Percentiles rank a stretch among this genome's conserved stretches.
phyloP scores from a whole-genome alignment of 192 early-diverging fungal genomes.

The Coemansia sp. region DNA sequence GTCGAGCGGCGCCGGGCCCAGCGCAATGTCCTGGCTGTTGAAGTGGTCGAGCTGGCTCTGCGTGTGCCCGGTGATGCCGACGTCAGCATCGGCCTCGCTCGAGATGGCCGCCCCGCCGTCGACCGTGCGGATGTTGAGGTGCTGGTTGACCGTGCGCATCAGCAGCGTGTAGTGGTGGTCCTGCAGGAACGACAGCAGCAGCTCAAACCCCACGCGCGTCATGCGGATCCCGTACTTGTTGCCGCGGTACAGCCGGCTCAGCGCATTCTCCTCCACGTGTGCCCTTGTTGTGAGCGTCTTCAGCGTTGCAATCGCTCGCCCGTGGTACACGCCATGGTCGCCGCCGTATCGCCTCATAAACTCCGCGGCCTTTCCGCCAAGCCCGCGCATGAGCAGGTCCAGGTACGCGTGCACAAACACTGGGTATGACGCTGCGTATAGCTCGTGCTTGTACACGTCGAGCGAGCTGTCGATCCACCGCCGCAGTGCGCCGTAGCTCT shows the following conservation, averaged over 20 bases:
- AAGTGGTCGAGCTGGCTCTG: slow-evolving; percentile 75
- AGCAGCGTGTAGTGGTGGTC: slow-evolving; percentile 89
- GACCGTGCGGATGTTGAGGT: slow-evolving; percentile 72
- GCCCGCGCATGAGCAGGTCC: slow-evolving; percentile 68
- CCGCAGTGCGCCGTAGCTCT: slow-evolving; percentile 76
- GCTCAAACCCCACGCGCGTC: slow-evolving; percentile 84
- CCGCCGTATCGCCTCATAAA: slow-evolving; percentile 77
- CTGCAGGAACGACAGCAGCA: slow-evolving; percentile 89
- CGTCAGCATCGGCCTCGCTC: slow-evolving; percentile 59
- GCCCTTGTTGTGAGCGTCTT: slow-evolving; percentile 68
- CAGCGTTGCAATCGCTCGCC: slow-evolving; percentile 70
- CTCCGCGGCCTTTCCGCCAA: slow-evolving; percentile 48
- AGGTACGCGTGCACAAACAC: slow-evolving; percentile 92
- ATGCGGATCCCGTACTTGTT: slow-evolving; percentile 88
- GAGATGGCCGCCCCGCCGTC: slow-evolving; percentile 38
- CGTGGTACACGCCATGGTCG: slow-evolving; percentile 81
- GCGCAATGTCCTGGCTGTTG: slow-evolving; percentile 76
- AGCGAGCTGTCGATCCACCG: slow-evolving; percentile 93
- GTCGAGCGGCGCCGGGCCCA: slow-evolving; percentile 78
- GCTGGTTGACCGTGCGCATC: slow-evolving; percentile 90
- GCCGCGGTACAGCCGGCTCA: slow-evolving; percentile 75
- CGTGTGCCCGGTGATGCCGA: slow-evolving; percentile 74
- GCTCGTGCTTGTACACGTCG: slow-evolving; percentile 92
- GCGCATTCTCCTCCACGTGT: slow-evolving; percentile 80
- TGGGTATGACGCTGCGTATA: slow-evolving; percentile 83